Evolutionary conservation across 2,329 filamentous ascomycete genomes (phyloP), one percentile per base, ranked within the genome.

Genomic region (Fusarium algeriense): DNA sequence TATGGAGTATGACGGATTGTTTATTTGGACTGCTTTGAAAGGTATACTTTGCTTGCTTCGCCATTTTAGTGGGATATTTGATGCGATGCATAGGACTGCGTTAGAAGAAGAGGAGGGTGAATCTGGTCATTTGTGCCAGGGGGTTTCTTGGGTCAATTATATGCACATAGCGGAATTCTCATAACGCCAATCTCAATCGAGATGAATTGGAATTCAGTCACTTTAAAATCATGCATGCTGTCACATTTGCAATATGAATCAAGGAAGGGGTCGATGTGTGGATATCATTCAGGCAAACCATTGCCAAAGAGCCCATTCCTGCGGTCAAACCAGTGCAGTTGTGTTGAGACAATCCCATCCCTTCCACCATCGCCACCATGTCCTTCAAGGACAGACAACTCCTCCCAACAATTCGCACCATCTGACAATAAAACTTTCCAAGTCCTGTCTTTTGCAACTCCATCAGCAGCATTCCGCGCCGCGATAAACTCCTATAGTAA

Each of bases 401-500:
- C 54, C 26, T 58, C 44, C 69, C 60, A 61, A 57, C 57, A 55
- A 60, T 64, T 49, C 32, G 44, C 60, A 57, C 69, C 60, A 59
- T 49, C 40, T 63, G 62, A 66, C 60, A 53, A 46, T 46, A 48
- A 44, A 50, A 45, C 49, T 64, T 40, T 63, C 63, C 45, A 57
- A 34, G 37, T 65, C 64, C 59, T 43, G 41, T 63, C 56, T 66
- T 67, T 67, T 61, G 49, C 60, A 69, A 70, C 62, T 71, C 70
- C 63, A 57, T 63, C 74, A 62, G 73, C 73, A 62, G 74, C 71
- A 69, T 60, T 58, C 69, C 50, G 61, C 60, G 71, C 74, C 56
- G 71, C 67, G 43, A 60, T 69, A 45, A 26, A 77, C 74, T 71
- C 74, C 73, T 48, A 40, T 53, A 54, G 19, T 57, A 69, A n/a